Evolutionary conservation across 2,329 filamentous ascomycete species (phyloP), one percentile per base, ranked within the genome.

Genomic region (Beauveria sp.): DNA sequence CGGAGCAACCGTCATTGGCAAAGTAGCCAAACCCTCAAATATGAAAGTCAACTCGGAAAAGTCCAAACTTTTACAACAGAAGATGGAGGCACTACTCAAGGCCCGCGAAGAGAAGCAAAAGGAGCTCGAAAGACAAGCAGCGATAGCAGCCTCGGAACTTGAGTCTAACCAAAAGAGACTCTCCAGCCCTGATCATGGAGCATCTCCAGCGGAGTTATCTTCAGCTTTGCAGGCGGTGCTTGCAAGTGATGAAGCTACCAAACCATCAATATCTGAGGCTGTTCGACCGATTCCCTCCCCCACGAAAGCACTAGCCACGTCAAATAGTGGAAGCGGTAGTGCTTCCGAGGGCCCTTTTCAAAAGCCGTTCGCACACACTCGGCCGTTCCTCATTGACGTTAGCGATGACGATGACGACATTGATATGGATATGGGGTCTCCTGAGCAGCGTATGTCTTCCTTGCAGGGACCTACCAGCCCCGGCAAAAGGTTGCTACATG

Each of bases 381-480:
- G 86, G 55, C 82, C 82, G 3, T 82, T 96, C 58, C 83, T 96
- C 45, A 96, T 96, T 66, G 85, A 96, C 65, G 87, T 96, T 45
- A 96, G 91, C 70, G 93, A 96, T 7, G 80, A 82, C 43, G 82
- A 85, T 55, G 84, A 85, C 61, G 84, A 86, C 65, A 80, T 86
- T 52, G 86, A 86, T 61, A 89, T 88, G 85, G 87, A 89, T 40
- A 79, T 88, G 26, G 84, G 84, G 28, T 84, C 81, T 52, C 79
- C 78, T 10, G 76, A 73, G 30, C 78, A 81, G 24, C 76, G 76
- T 3, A 67, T 73, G 26, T 70, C 72, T 18, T 68, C 73, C 3
- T 67, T 71, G 5, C 73, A 73, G 24, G 70, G 69, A 12, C 68
- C 62, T 20, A 68, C 66, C 5, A 70, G 68, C 3, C 67, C 73